These are phyloP conservation scores for Pugionium cornutum DNA, from an alignment of 345 rosid species.

Conservation along the genomic window DNA sequence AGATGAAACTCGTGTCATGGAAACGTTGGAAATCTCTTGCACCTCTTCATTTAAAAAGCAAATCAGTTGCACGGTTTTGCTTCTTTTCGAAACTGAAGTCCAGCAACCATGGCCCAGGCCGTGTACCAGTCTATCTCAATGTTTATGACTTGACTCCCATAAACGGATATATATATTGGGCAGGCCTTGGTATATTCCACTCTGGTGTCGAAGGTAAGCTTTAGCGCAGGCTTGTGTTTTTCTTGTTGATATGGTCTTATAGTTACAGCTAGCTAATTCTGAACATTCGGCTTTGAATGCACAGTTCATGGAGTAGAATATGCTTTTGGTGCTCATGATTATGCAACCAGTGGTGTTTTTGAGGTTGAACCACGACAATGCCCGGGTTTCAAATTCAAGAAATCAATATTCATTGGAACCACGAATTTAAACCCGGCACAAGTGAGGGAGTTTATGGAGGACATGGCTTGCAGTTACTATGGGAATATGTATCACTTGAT, in stretches of 20 bases:
- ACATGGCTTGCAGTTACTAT: constrained; percentile 64
- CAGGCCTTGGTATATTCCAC: constrained; percentile 93
- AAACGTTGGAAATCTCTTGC: constrained; percentile 64
- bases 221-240: constrained; percentile 10
- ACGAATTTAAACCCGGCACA: constrained; percentile 77
- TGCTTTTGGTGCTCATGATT: constrained; percentile 97
- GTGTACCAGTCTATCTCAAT: constrained; percentile 79
- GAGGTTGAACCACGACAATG: constrained; percentile 93
- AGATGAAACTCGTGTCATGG: constrained; percentile 65
- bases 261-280: constrained; percentile 22
- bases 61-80: constrained; percentile 70
- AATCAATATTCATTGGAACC: constrained; percentile 81
- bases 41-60: constrained; percentile 56
- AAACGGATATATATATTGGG: constrained; percentile 95
- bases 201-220: constrained; percentile 95
- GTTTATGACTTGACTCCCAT: constrained; percentile 89
- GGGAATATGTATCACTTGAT: constrained; percentile 93
- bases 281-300: neutral
- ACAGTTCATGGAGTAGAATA: constrained; percentile 93
- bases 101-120: constrained; percentile 56
- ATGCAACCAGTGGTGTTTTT: constrained; percentile 83
- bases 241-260: constrained; percentile 15
- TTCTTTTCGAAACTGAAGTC: constrained; percentile 71
- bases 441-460: constrained; percentile 88
- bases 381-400: constrained; percentile 96